Evolutionary conservation across 306 rosid species (phyloP), one percentile per base, ranked within the genome.

Genomic region (Vigna angularis): DNA sequence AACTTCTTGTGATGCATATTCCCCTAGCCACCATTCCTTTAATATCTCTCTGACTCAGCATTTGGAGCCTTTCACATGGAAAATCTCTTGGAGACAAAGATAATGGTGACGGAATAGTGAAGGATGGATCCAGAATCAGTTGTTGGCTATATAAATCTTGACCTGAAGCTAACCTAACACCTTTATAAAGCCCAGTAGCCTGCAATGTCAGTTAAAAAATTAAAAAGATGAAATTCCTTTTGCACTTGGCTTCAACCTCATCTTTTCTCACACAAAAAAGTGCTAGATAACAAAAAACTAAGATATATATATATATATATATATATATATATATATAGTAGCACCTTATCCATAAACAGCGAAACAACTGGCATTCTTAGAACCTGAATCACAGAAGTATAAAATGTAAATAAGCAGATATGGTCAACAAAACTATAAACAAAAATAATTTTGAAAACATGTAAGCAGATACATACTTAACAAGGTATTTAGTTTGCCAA

Each of bases 151-250:
- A 93, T 66, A 88, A 73, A 74, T 91, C 90, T 81, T 95, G 98
- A 74, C 97, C 94, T 1, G 99, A 95, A 84, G 85, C 95, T 86
- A 95, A 86, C 71, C 90, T 91, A 74, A 95, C 90, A 78, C 99
- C 99, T 78, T 86, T 95, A 64, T 86, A 95, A 66, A 75, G 79
- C 69, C 87, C 93, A 70, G 82, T 83, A 76, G 45, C 84, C 99
- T 95, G 87, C 76, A 87, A 70, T 28, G 58, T 68, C 73, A 4
- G 48, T 79, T 81, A 79, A 64, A 80, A 66, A 61, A 82, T 62
- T 72, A 84, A 15, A 71, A 61, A 34, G 42, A 74, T 55, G 48
- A 86, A 77, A 73, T 56, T 78, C 52, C 62, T 58, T 76, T 59
- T 66, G 50, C 74, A 40, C 66, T 72, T 73, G 64, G 73, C 64